A percentile compares a stretch with the other conserved stretches of the same genome.
phyloP scores from a whole-genome alignment of 2,329 filamentous ascomycete species.

The Claviceps pazoutovae region DNA sequence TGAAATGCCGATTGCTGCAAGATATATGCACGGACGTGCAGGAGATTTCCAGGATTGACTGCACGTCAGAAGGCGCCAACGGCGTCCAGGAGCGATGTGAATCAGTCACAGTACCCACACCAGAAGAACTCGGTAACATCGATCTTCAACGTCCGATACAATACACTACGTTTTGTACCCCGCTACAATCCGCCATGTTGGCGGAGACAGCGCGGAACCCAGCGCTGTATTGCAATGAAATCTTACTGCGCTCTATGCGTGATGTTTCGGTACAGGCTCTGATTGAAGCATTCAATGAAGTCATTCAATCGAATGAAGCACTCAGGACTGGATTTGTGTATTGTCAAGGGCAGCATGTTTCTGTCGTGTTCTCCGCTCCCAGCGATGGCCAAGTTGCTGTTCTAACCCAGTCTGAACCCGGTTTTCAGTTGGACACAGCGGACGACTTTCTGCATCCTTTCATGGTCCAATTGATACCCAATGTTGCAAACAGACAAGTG shows the following conservation, averaged over 20 bases:
- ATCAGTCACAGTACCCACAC: background rate
- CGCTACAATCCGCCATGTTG: constrained; percentile 69
- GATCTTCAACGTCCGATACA: background rate
- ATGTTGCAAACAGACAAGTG: constrained; percentile 9
- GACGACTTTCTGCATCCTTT: constrained; percentile 42
- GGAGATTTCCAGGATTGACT: background rate
- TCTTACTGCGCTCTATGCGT: constrained; percentile 46
- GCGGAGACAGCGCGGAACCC: constrained; percentile 50
- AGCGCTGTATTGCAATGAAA: constrained; percentile 62
- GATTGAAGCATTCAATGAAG: constrained; percentile 29
- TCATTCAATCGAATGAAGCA: constrained; percentile 47
- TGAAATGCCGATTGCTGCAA: constrained; percentile 37
- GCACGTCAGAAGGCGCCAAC: background rate
- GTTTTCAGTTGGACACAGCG: constrained; percentile 24
- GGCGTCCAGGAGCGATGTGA: background rate
- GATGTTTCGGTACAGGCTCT: constrained; percentile 25
- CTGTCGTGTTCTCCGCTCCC: constrained; percentile 43
- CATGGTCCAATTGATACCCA: constrained; percentile 37
- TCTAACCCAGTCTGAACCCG: constrained; percentile 19
- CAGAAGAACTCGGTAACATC: background rate
- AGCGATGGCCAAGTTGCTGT: constrained; percentile 28
- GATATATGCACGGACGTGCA: constrained; percentile 12
- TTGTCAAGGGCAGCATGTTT: constrained; percentile 23
- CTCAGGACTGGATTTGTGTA: constrained; percentile 60
- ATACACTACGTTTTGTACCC: constrained; percentile 42